These are phyloP conservation scores for Pyrenophora teres DNA, from an alignment of 2,329 filamentous ascomycete species.

Conservation along the genomic window DNA sequence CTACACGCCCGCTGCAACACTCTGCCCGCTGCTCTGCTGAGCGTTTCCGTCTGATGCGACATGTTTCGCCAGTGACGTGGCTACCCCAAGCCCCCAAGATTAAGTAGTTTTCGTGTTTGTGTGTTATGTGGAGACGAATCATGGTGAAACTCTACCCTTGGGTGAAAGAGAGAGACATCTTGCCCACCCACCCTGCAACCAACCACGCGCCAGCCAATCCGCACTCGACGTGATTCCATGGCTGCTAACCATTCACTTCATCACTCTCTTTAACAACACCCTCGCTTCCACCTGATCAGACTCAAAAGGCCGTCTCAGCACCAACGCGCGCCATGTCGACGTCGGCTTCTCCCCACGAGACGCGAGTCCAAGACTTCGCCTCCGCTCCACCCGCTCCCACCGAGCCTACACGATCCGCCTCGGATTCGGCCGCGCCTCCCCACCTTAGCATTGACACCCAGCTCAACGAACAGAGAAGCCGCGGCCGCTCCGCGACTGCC, in stretches of 20 bases:
- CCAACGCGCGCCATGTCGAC: slow-evolving; percentile 28
- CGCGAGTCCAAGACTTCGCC: slow-evolving; percentile 44
- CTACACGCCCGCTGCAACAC: no score
- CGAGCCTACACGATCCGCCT: slow-evolving; percentile 11
- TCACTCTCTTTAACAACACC: not conserved
- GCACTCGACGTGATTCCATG: not conserved
- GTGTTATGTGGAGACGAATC: no score
- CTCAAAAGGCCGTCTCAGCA: no score
- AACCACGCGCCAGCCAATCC: not conserved
- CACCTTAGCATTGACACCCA: slow-evolving; percentile 35
- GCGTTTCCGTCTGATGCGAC: not conserved
- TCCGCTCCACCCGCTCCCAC: slow-evolving; percentile 21
- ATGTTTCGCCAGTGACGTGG: no score
- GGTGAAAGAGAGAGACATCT: not conserved
- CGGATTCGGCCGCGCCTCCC: slow-evolving; percentile 14
- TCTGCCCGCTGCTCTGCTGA: no score
- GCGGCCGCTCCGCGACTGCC: slow-evolving; percentile 33
- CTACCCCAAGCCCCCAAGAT: no score
- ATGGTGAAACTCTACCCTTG: no score
- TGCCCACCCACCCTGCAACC: not conserved
- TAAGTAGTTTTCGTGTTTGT: no score
- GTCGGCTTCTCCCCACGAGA: slow-evolving; percentile 28
- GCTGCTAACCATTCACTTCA: not conserved
- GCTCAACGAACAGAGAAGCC: slow-evolving; percentile 24
- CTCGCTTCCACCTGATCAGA: no score